Conservation (phyloP, 331 rosid species). For the Quercus lobata region DNA sequence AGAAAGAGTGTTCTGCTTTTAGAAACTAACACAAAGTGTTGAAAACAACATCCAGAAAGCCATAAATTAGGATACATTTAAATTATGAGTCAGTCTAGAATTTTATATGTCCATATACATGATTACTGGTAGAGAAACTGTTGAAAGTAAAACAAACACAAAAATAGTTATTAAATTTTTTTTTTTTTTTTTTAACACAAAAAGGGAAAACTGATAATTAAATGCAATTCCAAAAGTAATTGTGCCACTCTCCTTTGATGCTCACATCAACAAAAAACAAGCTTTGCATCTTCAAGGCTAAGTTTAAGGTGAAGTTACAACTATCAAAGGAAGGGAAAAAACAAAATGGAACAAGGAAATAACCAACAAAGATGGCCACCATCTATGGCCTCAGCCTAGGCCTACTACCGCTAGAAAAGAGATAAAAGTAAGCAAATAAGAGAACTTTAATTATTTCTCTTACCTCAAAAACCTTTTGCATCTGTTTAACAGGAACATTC, state of each 20-base stretch:
- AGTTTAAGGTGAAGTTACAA: background rate
- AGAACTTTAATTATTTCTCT: constrained; percentile 9
- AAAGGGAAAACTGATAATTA: background rate
- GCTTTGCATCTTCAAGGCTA: background rate
- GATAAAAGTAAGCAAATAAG: background rate
- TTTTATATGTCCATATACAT: background rate
- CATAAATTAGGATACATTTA: background rate
- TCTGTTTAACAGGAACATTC: constrained; percentile 44
- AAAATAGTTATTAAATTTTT: background rate
- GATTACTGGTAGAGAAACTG: background rate
- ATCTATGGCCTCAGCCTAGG: background rate
- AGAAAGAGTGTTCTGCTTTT: background rate
- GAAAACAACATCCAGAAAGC: background rate
- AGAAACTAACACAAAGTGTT: background rate
- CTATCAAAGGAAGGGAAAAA: background rate
- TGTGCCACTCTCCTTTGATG: background rate
- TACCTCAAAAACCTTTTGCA: constrained; percentile 85
- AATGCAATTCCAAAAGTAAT: background rate
- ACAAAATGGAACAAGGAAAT: background rate
- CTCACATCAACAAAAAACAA: background rate
- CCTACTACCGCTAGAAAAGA: background rate
- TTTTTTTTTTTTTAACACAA: background rate
- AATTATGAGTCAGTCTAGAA: background rate
- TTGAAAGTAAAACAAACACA: background rate
- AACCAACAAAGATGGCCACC: background rate